These are phyloP conservation scores for Selenicereus undatus DNA, from an alignment of 148 eudicot genomes.

Conservation along the genomic window DNA sequence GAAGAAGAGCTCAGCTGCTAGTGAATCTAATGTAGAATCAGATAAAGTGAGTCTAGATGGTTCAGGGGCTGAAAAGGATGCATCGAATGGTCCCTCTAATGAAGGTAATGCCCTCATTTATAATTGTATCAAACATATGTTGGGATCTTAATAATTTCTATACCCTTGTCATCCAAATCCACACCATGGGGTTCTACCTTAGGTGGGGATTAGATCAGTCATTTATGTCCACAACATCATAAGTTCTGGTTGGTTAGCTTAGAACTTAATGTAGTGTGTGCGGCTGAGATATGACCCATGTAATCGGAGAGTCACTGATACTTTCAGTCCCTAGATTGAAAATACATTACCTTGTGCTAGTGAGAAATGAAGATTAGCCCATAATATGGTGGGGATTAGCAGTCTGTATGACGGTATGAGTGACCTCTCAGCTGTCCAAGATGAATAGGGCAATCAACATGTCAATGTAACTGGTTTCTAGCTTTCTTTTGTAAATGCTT, in stretches of 20 bases:
- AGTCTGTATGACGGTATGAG: no score
- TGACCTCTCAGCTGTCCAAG: no score
- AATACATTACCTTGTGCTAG: background rate
- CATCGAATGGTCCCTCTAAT: conserved; percentile 41
- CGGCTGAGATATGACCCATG: background rate
- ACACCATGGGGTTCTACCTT: background rate
- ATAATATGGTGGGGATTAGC: no score
- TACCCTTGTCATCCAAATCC: background rate
- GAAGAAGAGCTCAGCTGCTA: conserved; percentile 53
- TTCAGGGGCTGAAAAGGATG: conserved; percentile 31
- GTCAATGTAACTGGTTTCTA: no score
- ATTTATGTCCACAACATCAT: background rate
- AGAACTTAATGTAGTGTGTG: background rate
- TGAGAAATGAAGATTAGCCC: no score
- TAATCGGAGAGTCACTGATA: background rate
- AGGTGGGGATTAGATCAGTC: no score
- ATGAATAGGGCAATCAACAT: no score
- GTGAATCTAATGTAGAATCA: conserved; percentile 45
- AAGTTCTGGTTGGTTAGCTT: background rate
- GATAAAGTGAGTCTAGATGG: conserved; percentile 43
- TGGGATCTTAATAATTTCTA: background rate
- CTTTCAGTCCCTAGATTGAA: background rate
- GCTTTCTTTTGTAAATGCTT: no score
- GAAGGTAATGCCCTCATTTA: conserved; percentile 52
- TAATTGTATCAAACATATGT: background rate